A percentile compares a stretch with the other conserved stretches of the same genome.
These are phyloP conservation scores for Albatrellus sp. DNA, from an alignment of 1,284 basidiomycete genomes.

Conservation along the genomic window DNA sequence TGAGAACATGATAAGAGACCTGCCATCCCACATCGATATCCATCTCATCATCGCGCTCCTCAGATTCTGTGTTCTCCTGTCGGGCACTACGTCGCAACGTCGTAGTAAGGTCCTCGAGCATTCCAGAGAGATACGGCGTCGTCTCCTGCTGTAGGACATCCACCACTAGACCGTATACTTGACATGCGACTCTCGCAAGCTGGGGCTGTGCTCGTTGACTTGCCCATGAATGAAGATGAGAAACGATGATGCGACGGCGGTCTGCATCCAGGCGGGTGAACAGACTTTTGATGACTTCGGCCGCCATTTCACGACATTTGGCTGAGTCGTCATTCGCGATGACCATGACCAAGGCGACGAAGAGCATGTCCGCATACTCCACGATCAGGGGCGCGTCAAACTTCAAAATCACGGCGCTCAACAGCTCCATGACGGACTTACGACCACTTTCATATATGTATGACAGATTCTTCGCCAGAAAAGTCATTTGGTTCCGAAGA, in stretches of 20 bases:
- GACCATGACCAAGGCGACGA: slow-evolving; percentile 86
- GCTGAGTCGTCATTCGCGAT: slow-evolving; percentile 89
- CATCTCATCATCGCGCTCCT: slow-evolving; percentile 33
- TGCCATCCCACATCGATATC: slow-evolving; percentile 67
- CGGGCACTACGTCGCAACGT: slow-evolving; percentile 38
- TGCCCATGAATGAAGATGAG: slow-evolving; percentile 78
- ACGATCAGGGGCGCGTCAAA: slow-evolving; percentile 69
- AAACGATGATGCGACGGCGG: slow-evolving; percentile 46
- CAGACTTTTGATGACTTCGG: slow-evolving; percentile 70
- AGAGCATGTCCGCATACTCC: slow-evolving; percentile 84
- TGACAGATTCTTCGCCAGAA: slow-evolving; percentile 88
- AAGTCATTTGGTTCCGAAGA: slow-evolving; percentile 80
- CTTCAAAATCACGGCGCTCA: slow-evolving; percentile 76
- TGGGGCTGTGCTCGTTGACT: slow-evolving; percentile 46
- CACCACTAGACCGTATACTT: slow-evolving; percentile 72
- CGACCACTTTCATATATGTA: slow-evolving; percentile 90
- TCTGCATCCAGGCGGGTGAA: slow-evolving; percentile 56
- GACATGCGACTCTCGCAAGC: slow-evolving; percentile 63
- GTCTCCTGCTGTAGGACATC: slow-evolving; percentile 48
- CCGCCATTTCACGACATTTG: slow-evolving; percentile 82
- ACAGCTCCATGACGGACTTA: slow-evolving; percentile 84
- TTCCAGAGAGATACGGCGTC: slow-evolving; percentile 32
- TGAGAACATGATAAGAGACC: slow-evolving; percentile 72
- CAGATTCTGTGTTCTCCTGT: slow-evolving; percentile 24
- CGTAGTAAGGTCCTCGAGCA: slow-evolving; percentile 49